These are phyloP conservation scores for Salix udensis DNA, from an alignment of 345 rosid genomes.

Conservation along the genomic window DNA sequence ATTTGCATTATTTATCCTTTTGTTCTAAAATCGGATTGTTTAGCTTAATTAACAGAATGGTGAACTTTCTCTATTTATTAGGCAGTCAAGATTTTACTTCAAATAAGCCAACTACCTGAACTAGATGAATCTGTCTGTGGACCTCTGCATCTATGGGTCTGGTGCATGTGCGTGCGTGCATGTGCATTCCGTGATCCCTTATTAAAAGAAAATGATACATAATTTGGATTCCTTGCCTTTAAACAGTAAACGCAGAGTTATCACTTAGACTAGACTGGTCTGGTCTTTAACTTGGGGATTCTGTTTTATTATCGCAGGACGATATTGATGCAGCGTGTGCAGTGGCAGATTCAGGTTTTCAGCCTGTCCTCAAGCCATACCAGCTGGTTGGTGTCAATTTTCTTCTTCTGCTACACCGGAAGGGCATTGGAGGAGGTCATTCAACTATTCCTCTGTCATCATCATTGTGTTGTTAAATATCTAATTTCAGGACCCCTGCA, in stretches of 20 bases:
- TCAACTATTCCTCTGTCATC: background rate
- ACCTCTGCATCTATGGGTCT: background rate
- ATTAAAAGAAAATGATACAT: background rate
- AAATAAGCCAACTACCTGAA: slow-evolving; percentile 4
- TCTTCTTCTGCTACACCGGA: slow-evolving; percentile 82
- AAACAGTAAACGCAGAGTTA: background rate
- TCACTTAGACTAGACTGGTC: background rate
- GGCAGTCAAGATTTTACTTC: slow-evolving; percentile 4
- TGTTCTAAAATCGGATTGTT: background rate
- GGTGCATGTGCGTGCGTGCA: background rate
- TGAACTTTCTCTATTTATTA: slow-evolving; percentile 6
- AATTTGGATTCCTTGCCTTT: background rate
- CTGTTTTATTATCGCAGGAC: slow-evolving; percentile 35
- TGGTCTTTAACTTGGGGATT: background rate
- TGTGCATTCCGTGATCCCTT: background rate
- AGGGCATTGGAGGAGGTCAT: slow-evolving; percentile 87
- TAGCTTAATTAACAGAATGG: background rate
- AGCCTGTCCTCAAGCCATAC: slow-evolving; percentile 88
- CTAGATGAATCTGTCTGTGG: background rate
- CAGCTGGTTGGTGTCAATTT: slow-evolving; percentile 95
- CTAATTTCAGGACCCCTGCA: background rate
- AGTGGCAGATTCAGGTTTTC: slow-evolving; percentile 63
- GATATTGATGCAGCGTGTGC: slow-evolving; percentile 83
- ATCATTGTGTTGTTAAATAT: background rate
- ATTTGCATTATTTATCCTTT: background rate